Evolutionary conservation across 2,329 filamentous ascomycete species (phyloP), one percentile per base, ranked within the genome.

Genomic region (Scedosporium dehoogii): DNA sequence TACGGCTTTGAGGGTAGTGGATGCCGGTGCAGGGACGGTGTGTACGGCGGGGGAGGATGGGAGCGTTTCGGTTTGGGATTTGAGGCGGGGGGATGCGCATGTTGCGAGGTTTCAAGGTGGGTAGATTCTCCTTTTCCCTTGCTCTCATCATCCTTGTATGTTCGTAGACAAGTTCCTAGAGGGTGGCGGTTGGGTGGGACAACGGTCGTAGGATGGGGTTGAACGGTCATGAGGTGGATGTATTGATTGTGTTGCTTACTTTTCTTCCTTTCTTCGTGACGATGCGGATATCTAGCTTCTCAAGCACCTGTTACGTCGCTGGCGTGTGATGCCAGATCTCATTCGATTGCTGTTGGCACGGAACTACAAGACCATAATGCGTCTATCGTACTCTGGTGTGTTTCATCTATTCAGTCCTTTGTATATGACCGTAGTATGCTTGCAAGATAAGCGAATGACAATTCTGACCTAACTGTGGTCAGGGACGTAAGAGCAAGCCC

Each of bases 21-120:
- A 84, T 63, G 74, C 73, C 6, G 73, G 72, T 21, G 78, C 78
- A 23, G 79, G 79, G 6, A 70, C 86, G 21, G 76, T 91, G 4
- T 85, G 83, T 64, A 92, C 89, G 0, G 84, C 87, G 0, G 90
- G 89, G 57, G 83, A 88, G 71, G 86, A 92, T 69, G 89, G 90
- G 7, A 76, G 78, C 7, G 81, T 91, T 7, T 81, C 77, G 0
- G 74, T 89, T 56, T 88, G 86, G 85, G 88, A 91, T 74, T 69
- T 86, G 66, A 79, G 87, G 64, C 75, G 73, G 41, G 74, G 78
- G 9, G 68, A 71, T 0, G 68, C 68, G 9, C 69, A 69, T 62
- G 78, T 78, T 6, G 74, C 77, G 12, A 74, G 75, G 66, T 78
- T 79, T 71, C 72, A 71, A 68, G 78, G 74, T 83, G 73, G 67